Conservation (phyloP, 768 basidiomycete genomes). For the Kondoa subrosea region DNA sequence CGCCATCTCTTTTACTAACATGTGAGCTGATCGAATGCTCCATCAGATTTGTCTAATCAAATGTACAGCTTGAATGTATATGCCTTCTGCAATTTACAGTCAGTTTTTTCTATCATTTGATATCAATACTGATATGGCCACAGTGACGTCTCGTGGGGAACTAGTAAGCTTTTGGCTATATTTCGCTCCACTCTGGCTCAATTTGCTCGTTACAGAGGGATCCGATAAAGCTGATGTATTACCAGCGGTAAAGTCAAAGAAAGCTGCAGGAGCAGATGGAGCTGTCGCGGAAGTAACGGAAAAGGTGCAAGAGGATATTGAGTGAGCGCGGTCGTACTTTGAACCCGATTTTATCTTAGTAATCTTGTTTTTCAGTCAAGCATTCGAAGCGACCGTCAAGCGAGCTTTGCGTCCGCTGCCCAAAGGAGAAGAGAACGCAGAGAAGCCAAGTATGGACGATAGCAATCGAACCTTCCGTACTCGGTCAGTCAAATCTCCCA, state of each 20-base stretch:
- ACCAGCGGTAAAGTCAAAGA: slow-evolving; percentile 68
- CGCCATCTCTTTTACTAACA: slow-evolving; percentile 84
- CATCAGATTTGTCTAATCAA: too few species aligned
- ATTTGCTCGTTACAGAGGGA: slow-evolving; percentile 10
- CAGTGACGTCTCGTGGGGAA: slow-evolving; percentile 70
- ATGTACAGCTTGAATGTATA: slow-evolving; percentile 78
- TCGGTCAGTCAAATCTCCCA: slow-evolving; percentile 44
- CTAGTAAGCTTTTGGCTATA: slow-evolving; percentile 49
- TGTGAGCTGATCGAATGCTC: too few species aligned
- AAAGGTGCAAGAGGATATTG: slow-evolving; percentile 70
- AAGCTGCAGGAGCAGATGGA: slow-evolving; percentile 46
- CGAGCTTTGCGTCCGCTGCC: slow-evolving; percentile 64
- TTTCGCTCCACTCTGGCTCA: not conserved
- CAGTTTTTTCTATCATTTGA: not conserved
- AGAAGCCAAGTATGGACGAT: slow-evolving; percentile 74
- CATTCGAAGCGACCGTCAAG: slow-evolving; percentile 35
- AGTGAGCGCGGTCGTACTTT: slow-evolving; percentile 37
- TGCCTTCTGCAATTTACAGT: slow-evolving; percentile 89
- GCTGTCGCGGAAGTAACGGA: slow-evolving; percentile 73
- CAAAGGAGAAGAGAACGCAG: slow-evolving; percentile 43
- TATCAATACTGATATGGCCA: slow-evolving; percentile 6
- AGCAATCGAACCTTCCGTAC: slow-evolving; percentile 86
- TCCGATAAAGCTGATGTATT: slow-evolving; percentile 77
- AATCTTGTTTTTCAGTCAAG: not conserved
- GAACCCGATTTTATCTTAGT: not conserved